Conservation (phyloP, 352 stramenopile species). For the Phytophthora podocarpi region DNA sequence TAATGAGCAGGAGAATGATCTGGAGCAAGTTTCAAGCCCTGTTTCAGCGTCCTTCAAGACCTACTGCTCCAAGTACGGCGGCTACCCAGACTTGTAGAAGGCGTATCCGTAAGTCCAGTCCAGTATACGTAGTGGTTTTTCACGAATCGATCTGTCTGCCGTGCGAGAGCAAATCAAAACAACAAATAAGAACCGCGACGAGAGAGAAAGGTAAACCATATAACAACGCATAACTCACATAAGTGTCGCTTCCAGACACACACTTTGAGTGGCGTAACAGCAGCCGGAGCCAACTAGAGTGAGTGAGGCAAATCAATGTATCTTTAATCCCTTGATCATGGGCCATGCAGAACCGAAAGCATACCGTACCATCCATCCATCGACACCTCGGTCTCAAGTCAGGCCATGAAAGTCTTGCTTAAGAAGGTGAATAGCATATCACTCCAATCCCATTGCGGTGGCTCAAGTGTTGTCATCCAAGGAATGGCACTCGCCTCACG, state of each 20-base stretch:
- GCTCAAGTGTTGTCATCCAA: neutral
- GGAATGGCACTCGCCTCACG: constrained; percentile 21
- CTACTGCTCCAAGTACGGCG: constrained; percentile 89
- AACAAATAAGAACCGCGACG: constrained; percentile 32
- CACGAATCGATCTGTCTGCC: constrained; percentile 1
- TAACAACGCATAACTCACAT: constrained; percentile 34
- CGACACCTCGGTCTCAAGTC: neutral
- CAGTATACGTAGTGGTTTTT: neutral
- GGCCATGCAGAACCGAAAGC: constrained; percentile 26
- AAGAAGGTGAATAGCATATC: neutral
- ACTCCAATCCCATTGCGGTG: neutral
- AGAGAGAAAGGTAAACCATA: neutral
- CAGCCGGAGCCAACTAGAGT: constrained; percentile 13
- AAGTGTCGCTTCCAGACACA: constrained; percentile 9
- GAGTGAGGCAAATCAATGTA: constrained; percentile 43
- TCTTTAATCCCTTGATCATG: constrained; percentile 37
- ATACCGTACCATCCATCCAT: constrained; percentile 35
- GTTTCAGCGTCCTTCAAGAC: constrained; percentile 63
- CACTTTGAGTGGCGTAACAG: constrained; percentile 14
- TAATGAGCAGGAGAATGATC: constrained; percentile 16
- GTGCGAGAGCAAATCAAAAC: constrained; percentile 25
- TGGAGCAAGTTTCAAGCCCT: constrained; percentile 33
- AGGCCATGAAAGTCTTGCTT: neutral
- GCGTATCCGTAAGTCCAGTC: neutral
- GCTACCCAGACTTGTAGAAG: constrained; percentile 63